A percentile compares a stretch with the other conserved stretches of the same genome.
These are phyloP conservation scores for Paramecium caudatum DNA, from an alignment of 73 alveolate species.

Conservation along the genomic window DNA sequence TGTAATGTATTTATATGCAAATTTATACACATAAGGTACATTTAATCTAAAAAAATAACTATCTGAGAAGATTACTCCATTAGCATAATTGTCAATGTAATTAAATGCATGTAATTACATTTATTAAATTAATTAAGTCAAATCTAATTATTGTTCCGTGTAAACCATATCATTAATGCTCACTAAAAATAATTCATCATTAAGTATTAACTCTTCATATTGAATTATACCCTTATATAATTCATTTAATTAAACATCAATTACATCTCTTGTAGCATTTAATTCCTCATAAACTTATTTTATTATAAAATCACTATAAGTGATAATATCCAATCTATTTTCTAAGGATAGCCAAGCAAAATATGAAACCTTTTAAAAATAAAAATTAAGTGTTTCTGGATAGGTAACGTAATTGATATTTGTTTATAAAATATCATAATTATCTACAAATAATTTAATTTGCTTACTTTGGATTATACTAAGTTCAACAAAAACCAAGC, in stretches of 20 bases:
- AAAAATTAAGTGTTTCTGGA: constrained; percentile 56
- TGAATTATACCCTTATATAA: constrained; percentile 42
- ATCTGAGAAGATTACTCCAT: neutral
- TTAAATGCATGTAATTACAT: constrained; percentile 34
- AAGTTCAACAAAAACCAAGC: constrained; percentile 36
- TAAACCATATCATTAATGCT: constrained; percentile 3
- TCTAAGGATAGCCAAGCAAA: constrained; percentile 25
- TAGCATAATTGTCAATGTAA: neutral
- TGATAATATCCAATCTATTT: neutral
- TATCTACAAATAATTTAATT: neutral
- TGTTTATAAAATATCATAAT: constrained; percentile 37
- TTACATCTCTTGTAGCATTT: neutral
- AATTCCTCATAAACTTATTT: neutral
- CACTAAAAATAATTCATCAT: neutral
- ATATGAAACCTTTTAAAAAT: neutral
- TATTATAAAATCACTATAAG: constrained; percentile 21
- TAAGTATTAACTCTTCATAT: constrained; percentile 29
- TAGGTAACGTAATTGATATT: constrained; percentile 56
- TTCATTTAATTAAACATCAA: constrained; percentile 35
- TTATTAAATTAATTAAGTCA: constrained; percentile 50
- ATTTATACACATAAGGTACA: constrained; percentile 30
- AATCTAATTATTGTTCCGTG: neutral
- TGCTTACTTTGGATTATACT: neutral
- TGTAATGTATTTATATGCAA: constrained; percentile 39
- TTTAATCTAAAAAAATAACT: constrained; percentile 51